These are phyloP conservation scores for Mrakia hoshinonis DNA, from an alignment of 768 basidiomycete species.

Conservation along the genomic window DNA sequence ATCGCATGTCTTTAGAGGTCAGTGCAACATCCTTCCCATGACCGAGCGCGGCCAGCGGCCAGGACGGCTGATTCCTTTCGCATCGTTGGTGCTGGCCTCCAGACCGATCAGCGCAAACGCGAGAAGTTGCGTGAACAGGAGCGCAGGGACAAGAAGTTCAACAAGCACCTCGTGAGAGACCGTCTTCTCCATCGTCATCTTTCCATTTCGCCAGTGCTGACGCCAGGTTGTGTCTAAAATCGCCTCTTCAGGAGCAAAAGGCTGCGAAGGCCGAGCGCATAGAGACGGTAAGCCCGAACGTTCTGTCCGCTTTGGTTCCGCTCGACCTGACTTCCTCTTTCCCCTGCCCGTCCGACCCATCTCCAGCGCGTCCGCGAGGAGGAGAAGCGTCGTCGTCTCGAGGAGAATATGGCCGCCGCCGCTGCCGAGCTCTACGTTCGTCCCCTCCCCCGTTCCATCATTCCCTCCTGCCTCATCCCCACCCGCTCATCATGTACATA, in stretches of 20 bases:
- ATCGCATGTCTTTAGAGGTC: background rate
- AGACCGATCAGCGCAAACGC: background rate
- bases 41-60: too few relatives aligned
- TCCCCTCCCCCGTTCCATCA: background rate
- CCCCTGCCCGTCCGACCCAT: too few relatives aligned
- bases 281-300: background rate
- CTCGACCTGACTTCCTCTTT: background rate
- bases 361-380: slow-evolving; percentile 11
- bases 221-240: background rate
- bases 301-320: too few relatives aligned
- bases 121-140: background rate
- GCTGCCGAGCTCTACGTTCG: background rate
- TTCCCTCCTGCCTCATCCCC: background rate
- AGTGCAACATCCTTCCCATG: background rate
- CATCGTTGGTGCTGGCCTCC: background rate
- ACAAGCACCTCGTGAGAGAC: background rate
- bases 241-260: slow-evolving; percentile 2
- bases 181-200: background rate
- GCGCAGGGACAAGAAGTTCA: background rate
- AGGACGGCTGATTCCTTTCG: background rate
- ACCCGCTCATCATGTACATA: background rate
- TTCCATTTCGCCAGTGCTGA: background rate
- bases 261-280: background rate
- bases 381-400: slow-evolving; percentile 13
- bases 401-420: slow-evolving; percentile 9